Evolutionary conservation across 306 rosid genomes (phyloP).

Genomic region (Quercus wislizeni): DNA sequence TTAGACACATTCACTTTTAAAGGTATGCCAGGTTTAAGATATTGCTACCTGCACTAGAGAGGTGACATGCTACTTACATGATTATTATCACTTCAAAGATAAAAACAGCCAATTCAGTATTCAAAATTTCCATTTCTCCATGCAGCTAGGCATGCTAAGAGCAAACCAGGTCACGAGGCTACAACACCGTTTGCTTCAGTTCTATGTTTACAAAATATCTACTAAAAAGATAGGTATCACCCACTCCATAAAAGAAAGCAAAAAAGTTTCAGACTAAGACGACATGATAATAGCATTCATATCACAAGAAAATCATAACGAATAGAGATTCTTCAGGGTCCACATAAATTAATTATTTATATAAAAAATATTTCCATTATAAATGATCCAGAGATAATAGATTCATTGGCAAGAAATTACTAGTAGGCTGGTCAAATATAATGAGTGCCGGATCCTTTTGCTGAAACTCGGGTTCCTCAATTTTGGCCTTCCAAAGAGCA

Average conservation of each 20-base stretch:
- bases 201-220: neutral
- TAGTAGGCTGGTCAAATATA: neutral
- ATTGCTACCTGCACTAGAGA: neutral
- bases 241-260: too few relatives aligned
- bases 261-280: too few relatives aligned
- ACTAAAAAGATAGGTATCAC: too few relatives aligned
- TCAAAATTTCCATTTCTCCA: neutral
- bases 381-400: neutral
- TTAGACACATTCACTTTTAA: neutral
- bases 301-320: too few relatives aligned
- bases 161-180: neutral
- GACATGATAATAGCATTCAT: too few relatives aligned
- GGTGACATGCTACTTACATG: neutral
- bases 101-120: neutral
- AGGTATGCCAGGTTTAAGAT: neutral
- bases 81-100: neutral
- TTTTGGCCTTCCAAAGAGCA: slow-evolving; percentile 23
- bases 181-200: neutral
- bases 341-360: too few relatives aligned
- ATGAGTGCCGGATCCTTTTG: slow-evolving; percentile 13
- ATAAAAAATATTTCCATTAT: too few relatives aligned
- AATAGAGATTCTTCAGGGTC: too few relatives aligned
- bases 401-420: neutral
- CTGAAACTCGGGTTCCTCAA: slow-evolving; percentile 15
- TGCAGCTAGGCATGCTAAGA: neutral